Conservation (phyloP, 306 rosid species). For the Clitoria ternatea region DNA sequence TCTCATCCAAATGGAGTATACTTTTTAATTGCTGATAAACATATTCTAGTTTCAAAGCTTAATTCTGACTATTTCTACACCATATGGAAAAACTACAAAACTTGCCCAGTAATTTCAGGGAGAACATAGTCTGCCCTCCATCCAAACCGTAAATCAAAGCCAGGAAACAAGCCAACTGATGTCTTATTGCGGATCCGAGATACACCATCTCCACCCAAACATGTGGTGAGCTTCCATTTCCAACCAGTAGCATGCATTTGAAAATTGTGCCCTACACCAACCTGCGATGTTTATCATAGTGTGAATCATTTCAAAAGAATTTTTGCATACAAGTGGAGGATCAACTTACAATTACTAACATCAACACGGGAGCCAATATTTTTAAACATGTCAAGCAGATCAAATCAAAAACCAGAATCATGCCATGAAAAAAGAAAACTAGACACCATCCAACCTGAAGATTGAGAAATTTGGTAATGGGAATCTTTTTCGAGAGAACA, state of each 20-base stretch:
- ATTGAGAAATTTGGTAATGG: constrained; percentile 72
- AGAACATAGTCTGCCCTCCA: constrained; percentile 95
- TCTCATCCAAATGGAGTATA: neutral
- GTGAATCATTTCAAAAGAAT: constrained; percentile 14
- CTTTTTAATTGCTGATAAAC: neutral
- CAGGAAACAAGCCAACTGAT: constrained; percentile 69
- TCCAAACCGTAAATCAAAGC: constrained; percentile 83
- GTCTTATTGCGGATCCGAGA: constrained; percentile 83
- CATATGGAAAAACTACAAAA: constrained; percentile 16
- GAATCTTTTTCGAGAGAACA: constrained; percentile 82
- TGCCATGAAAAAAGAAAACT: neutral
- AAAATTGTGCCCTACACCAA: constrained; percentile 86
- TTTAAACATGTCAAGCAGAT: neutral
- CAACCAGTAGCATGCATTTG: constrained; percentile 83
- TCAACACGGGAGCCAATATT: neutral
- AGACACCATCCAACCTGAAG: constrained; percentile 64
- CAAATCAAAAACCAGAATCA: neutral
- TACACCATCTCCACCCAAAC: constrained; percentile 92
- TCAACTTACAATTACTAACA: constrained; percentile 5
- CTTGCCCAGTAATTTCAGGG: constrained; percentile 91
- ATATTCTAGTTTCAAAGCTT: neutral
- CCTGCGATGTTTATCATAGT: constrained; percentile 47
- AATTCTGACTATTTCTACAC: neutral
- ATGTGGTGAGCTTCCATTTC: constrained; percentile 96
- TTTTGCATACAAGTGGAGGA: constrained; percentile 9